Evolutionary conservation across 73 alveolate species (phyloP).

Genomic region (Tetrahymena elliotti): DNA sequence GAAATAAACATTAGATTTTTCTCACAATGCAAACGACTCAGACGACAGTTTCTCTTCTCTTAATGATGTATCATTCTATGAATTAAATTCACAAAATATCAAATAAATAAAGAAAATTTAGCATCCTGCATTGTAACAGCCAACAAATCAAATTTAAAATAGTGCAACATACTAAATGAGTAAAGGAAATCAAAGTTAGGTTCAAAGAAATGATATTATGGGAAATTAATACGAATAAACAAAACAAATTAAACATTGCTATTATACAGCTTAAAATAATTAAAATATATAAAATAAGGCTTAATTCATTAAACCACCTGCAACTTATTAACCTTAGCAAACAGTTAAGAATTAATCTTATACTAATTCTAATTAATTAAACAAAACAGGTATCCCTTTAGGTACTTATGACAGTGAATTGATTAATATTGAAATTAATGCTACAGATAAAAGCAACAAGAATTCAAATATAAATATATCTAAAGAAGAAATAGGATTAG

Average conservation of each 20-base stretch:
- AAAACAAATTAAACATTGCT: not conserved
- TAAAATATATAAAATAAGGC: not conserved
- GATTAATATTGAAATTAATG: not conserved
- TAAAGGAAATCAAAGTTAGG: not conserved
- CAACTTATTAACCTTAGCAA: not conserved
- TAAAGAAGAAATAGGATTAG: not conserved
- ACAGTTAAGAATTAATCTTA: no score
- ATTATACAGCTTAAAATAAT: not conserved
- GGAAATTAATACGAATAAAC: not conserved
- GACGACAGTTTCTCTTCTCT: not conserved
- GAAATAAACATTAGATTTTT: not conserved
- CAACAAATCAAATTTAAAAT: not conserved
- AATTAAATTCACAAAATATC: not conserved
- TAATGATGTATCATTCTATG: not conserved
- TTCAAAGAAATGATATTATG: not conserved
- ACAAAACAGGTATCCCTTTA: not conserved
- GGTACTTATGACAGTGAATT: not conserved
- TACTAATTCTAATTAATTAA: not conserved
- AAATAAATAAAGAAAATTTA: not conserved
- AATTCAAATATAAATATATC: not conserved
- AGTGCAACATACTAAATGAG: not conserved
- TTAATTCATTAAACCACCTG: not conserved
- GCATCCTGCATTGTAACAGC: not conserved
- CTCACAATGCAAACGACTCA: not conserved
- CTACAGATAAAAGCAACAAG: not conserved